Base-by-base conservation (phyloP, 2,329 filamentous ascomycete genomes). In the Apiospora hydei region DNA sequence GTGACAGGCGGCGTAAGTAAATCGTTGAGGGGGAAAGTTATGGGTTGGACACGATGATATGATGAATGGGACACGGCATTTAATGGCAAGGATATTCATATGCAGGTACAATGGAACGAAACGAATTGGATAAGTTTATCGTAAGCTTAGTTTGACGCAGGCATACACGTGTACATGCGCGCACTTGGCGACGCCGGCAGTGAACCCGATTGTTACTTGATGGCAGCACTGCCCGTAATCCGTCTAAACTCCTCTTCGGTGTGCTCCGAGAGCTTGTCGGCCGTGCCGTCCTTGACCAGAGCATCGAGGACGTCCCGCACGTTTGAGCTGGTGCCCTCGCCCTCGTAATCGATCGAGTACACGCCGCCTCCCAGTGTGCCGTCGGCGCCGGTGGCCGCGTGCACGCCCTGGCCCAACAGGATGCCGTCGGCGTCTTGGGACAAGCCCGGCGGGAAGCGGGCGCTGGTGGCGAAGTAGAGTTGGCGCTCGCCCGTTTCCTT, bases 401-500 rank as follows among this genome's bases (percentile, higher is more conserved):
- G 71, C 1, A 81, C 74, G 6, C 77, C 78, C 0, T 76, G 61
- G 67, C 69, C 71, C 4, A 81, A 67, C 2, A 75, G 72, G 3
- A 81, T 77, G 6, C 78, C 79, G 4, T 78, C 79, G 30, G 74
- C 76, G 2, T 26, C 69, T 64, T 71, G 78, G n/a, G 38, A 75
- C 64, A 51, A 74, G 7, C 72, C 73, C 5, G 74, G 76, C 43
- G 84, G 75, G 71, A 81, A 79, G 51, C 78, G 74, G 70, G 77
- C 78, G 69, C 78, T 84, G 0, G 83, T 85, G 21, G 77, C 77
- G 10, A 83, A 70, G 49, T 81, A 85, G 10, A 81, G 44, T 18
- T 83, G 82, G 68, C 83, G 78, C 75, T 85, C 83, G 0, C 83
- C 83, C 5, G 80, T 76, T 74, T 82, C 82, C 8, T 79, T 79